Conservation (phyloP, 345 rosid species). For the Lumnitzera racemosa region DNA sequence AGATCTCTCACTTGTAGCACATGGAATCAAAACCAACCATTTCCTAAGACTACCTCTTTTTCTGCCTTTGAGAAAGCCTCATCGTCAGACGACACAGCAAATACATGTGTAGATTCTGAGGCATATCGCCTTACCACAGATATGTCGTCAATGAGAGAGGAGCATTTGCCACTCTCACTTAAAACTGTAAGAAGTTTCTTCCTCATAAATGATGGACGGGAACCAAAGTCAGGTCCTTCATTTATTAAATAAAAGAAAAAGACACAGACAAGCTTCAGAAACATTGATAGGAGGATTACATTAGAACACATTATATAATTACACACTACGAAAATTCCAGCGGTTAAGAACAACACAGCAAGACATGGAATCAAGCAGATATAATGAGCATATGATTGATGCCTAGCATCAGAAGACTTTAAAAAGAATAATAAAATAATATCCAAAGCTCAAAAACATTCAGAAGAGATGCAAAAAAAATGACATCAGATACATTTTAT, state of each 20-base stretch:
- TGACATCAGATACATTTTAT: too few species aligned
- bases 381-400: too few species aligned
- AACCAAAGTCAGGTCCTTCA: constrained; percentile 89
- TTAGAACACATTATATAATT: not conserved
- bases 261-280: constrained; percentile 9
- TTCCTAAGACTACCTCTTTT: constrained; percentile 53
- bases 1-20: not conserved
- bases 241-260: constrained; percentile 6
- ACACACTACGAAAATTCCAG: too few species aligned
- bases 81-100: constrained; percentile 76
- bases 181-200: constrained; percentile 61
- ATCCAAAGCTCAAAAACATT: too few species aligned
- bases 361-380: too few species aligned
- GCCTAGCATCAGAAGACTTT: too few species aligned
- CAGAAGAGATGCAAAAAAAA: too few species aligned
- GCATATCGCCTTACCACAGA: constrained; percentile 68
- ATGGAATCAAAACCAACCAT: constrained; percentile 2
- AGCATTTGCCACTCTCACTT: constrained; percentile 59
- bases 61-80: constrained; percentile 71
- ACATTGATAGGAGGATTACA: not conserved
- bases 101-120: constrained; percentile 60
- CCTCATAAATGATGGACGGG: constrained; percentile 57
- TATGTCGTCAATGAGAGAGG: constrained; percentile 63
- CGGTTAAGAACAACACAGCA: too few species aligned
- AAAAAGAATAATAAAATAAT: not conserved